Evolutionary conservation across 768 basidiomycete genomes (phyloP), one percentile per base, ranked within the genome.

Genomic region (Rhodotorula paludigena): DNA sequence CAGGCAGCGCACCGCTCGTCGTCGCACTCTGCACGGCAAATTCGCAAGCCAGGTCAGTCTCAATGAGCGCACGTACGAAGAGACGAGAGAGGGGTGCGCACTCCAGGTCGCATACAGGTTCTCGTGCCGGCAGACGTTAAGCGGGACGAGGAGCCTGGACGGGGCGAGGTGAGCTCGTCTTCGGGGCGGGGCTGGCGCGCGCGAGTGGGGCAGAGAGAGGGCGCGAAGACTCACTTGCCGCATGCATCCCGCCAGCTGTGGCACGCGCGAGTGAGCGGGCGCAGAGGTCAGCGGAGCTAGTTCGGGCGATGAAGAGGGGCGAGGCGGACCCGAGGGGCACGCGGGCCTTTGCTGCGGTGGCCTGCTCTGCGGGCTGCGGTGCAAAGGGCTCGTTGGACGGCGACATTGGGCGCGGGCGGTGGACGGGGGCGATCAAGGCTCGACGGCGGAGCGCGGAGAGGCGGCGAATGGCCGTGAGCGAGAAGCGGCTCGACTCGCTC

Each of bases 91-190:
- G n/a, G n/a, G n/a, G n/a, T n/a, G n/a, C 73, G 47, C 60, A 76
- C 75, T 74, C 75, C 75, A 76, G 44, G 72, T 74, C 12, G 68
- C 65, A 41, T 73, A 76, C 6, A 73, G 57, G 41, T 71, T 74
- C 63, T 73, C 69, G 48, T 76, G 75, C 45, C 75, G 69, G 71
- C 75, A 76, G n/a, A 72, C 69, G 60, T 76, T 73, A 33, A 76
- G 63, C 10, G 75, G 74, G 32, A 76, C 69, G 23, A 76, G 57
- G 25, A 74, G 57, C 60, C 66, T 68, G 53, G 36, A 6, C 11
- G 21, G 5, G 52, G 33, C 16, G 35, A 25, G 33, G 51, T 35
- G 23, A 33, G 51, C 33, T 54, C 48, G 48, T 8, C 28, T 30
- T 10, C 28, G 28, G 28, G 11, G 9, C 2, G 15, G 5, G 44